Evolutionary conservation across 495 filamentous ascomycete genomes (phyloP), one percentile per base, ranked within the genome.

Genomic region (Hypoxylon cercidicola): DNA sequence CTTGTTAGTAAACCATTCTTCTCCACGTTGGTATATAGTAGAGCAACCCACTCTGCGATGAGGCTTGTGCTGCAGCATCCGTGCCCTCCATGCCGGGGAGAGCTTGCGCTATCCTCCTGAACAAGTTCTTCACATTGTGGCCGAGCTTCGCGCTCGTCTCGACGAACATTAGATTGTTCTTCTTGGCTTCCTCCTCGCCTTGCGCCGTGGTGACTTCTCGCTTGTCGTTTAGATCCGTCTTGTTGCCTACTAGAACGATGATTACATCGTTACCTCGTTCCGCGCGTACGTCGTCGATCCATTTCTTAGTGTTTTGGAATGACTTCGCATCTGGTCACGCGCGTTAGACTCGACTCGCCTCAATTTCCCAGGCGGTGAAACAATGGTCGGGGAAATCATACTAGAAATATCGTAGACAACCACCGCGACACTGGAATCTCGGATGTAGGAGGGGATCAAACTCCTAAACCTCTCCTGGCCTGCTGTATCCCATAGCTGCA

Each of bases 391-490:
- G 37, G 6, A 32, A 18, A 9, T 37, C 80, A 51, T 75, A 86
- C 85, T 95, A n/a, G 93, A 95, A 69, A 98, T 95, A 79, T 99
- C 95, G 80, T 99, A 99, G 49, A 99, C 95, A 16, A 99, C 95
- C 40, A 99, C 95, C 15, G 95, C 95, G 53, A 99, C 95, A 72
- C 89, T 93, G 13, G 91, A 96, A 81, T 99, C 95, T 67, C 95
- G 92, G 67, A 99, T 99, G 79, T 99, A 99, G 13, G 93, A 97
- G 30, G 95, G 95, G 64, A 99, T 99, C 68, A 99, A 77, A 72
- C 91, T 95, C 73, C 95, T 90, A 80, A 99, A 99, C 62, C 95
- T 86, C 78, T 99, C 95, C 74, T 99, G 95, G 49, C 95, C 95
- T 43, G 95, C 95, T 5, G 95, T 99, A 75, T 99, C 95, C 95